A percentile compares a stretch with the other conserved stretches of the same genome.
phyloP scores from a whole-genome alignment of 495 filamentous ascomycete species.

The Hypoxylon lienhwacheense region DNA sequence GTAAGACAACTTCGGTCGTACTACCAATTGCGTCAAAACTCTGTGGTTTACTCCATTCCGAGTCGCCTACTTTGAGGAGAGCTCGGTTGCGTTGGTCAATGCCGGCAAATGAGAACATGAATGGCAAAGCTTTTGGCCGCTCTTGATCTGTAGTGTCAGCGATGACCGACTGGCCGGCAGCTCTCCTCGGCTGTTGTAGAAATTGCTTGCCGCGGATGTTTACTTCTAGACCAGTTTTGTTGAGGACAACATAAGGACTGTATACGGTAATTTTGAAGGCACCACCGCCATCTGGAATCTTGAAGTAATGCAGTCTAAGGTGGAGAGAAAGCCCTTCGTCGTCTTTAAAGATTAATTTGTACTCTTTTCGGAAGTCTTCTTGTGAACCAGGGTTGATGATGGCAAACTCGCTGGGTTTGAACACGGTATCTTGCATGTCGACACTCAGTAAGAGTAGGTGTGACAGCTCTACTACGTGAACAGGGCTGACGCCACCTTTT shows the following conservation, averaged over 20 bases:
- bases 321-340: slow-evolving; percentile 74
- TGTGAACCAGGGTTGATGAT: slow-evolving; percentile 89
- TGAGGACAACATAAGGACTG: slow-evolving; percentile 90
- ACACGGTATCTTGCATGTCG: slow-evolving; percentile 93
- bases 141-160: slow-evolving; percentile 42
- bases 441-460: slow-evolving; percentile 89
- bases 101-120: slow-evolving; percentile 91
- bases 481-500: slow-evolving; percentile 93
- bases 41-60: slow-evolving; percentile 93
- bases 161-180: slow-evolving; percentile 70
- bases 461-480: slow-evolving; percentile 94
- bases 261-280: slow-evolving; percentile 94
- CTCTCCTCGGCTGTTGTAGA: slow-evolving; percentile 75
- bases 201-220: slow-evolving; percentile 87
- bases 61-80: slow-evolving; percentile 81
- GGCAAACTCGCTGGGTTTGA: slow-evolving; percentile 91
- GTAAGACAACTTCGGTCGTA: slow-evolving; percentile 79
- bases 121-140: slow-evolving; percentile 72
- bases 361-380: slow-evolving; percentile 87
- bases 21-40: slow-evolving; percentile 99
- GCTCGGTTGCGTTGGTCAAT: slow-evolving; percentile 90
- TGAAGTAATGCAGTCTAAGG: slow-evolving; percentile 89
- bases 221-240: slow-evolving; percentile 89
- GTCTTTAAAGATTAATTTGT: slow-evolving; percentile 78
- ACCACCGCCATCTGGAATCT: slow-evolving; percentile 87